These are phyloP conservation scores for Pseudocercospora crystallina DNA, from an alignment of 2,329 filamentous ascomycete genomes.

Conservation along the genomic window DNA sequence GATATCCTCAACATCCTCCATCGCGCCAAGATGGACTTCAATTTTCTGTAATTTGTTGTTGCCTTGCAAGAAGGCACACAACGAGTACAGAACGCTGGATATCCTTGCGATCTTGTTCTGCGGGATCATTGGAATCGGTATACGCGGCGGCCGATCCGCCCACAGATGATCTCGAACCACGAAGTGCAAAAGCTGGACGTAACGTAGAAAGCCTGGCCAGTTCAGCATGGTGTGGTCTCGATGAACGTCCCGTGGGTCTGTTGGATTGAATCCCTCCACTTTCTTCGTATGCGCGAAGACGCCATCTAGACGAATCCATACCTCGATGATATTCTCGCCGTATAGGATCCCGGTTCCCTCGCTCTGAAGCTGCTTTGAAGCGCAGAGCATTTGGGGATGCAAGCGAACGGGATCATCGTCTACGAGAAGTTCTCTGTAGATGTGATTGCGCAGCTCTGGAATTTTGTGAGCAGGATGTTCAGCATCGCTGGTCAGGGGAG, in stretches of 20 bases:
- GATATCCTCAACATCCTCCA: no score
- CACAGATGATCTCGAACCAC: no score
- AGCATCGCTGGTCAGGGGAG: neutral
- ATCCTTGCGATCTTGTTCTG: no score
- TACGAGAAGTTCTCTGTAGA: slow-evolving; percentile 14
- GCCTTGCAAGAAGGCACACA: no score
- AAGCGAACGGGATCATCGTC: slow-evolving; percentile 31
- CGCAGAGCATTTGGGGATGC: slow-evolving; percentile 40
- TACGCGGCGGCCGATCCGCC: no score
- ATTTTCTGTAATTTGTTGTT: no score
- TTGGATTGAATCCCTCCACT: slow-evolving; percentile 1
- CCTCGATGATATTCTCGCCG: slow-evolving; percentile 48
- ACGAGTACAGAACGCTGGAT: no score
- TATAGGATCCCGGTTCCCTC: slow-evolving; percentile 48
- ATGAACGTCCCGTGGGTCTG: neutral
- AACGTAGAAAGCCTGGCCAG: slow-evolving; percentile 15
- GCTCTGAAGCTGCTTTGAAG: slow-evolving; percentile 40
- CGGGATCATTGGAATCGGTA: no score
- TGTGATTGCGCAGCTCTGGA: slow-evolving; percentile 11
- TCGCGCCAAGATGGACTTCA: no score
- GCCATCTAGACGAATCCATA: slow-evolving; percentile 34
- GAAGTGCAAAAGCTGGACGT: slow-evolving; percentile 8
- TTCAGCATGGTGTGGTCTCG: neutral
- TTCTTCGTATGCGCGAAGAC: slow-evolving; percentile 10
- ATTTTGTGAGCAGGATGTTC: neutral